Conservation (phyloP, 2,329 filamentous ascomycete species). For the Ascochyta koolunga region DNA sequence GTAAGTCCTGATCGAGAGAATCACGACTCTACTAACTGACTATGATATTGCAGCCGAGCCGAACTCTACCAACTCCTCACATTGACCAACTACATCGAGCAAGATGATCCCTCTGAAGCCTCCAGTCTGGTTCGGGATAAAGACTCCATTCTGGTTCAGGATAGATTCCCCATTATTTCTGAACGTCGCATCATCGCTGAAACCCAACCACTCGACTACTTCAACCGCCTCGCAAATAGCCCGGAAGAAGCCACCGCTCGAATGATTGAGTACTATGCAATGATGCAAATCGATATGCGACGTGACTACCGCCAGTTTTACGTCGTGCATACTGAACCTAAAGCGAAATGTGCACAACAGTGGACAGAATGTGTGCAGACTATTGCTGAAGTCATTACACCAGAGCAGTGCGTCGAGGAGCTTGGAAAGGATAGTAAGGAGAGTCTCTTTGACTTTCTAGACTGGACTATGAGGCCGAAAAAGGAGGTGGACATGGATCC, state of each 20-base stretch:
- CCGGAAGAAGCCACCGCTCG: slow-evolving; percentile 31
- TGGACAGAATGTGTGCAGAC: slow-evolving; percentile 34
- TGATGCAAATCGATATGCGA: slow-evolving; percentile 27
- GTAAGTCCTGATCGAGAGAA: slow-evolving; percentile 5
- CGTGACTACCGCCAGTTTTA: slow-evolving; percentile 40
- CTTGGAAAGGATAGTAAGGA: slow-evolving; percentile 25
- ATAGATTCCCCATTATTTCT: slow-evolving; percentile 41
- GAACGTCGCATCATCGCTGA: slow-evolving; percentile 29
- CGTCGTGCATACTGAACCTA: slow-evolving; percentile 40
- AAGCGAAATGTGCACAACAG: slow-evolving; percentile 13
- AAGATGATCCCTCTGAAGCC: slow-evolving; percentile 22
- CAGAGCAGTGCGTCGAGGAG: slow-evolving; percentile 33
- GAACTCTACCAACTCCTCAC: slow-evolving; percentile 36
- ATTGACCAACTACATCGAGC: slow-evolving; percentile 32
- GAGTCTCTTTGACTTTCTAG: slow-evolving; percentile 37
- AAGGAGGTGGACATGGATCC: background rate
- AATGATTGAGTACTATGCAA: slow-evolving; percentile 38
- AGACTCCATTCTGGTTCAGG: slow-evolving; percentile 31
- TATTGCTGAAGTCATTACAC: slow-evolving; percentile 38
- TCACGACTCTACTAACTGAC: slow-evolving; percentile 1
- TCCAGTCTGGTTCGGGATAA: slow-evolving; percentile 27
- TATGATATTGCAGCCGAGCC: slow-evolving; percentile 15
- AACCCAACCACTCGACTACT: slow-evolving; percentile 30
- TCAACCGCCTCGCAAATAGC: slow-evolving; percentile 23
- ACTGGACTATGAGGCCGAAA: slow-evolving; percentile 28